A percentile compares a stretch with the other conserved stretches of the same genome.
phyloP scores from a whole-genome alignment of 1,284 basidiomycete species.

The Trichosporon sp. region DNA sequence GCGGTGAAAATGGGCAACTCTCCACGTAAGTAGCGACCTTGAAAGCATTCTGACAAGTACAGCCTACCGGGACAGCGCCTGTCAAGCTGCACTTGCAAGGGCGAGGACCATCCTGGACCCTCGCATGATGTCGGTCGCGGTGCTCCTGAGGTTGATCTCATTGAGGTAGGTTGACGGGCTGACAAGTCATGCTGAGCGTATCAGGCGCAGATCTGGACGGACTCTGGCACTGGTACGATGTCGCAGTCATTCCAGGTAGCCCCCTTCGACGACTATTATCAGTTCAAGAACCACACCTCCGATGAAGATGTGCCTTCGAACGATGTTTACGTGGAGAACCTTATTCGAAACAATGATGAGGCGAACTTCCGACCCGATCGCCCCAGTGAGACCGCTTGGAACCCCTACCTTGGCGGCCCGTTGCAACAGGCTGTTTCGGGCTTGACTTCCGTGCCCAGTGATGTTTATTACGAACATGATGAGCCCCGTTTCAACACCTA shows the following conservation, averaged over 20 bases:
- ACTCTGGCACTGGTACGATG: constrained; percentile 47
- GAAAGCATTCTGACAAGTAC: not conserved
- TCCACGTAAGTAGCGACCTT: constrained; percentile 10
- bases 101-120: constrained; percentile 52
- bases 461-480: constrained; percentile 33
- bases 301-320: constrained; percentile 11
- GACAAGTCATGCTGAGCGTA: not conserved
- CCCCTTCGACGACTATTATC: constrained; percentile 63
- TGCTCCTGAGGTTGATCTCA: constrained; percentile 56
- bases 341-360: not conserved
- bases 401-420: constrained; percentile 68
- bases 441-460: constrained; percentile 57
- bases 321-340: not conserved
- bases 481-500: constrained; percentile 49
- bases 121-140: constrained; percentile 47
- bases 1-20: constrained; percentile 18
- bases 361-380: not conserved
- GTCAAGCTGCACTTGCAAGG: constrained; percentile 57
- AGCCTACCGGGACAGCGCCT: constrained; percentile 56
- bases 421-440: constrained; percentile 79
- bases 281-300: constrained; percentile 56
- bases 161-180: constrained; percentile 47
- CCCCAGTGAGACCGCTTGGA: constrained; percentile 55
- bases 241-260: constrained; percentile 57
- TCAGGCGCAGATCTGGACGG: constrained; percentile 32